Conservation (phyloP, 225 moss, liverwort and hornwort species). For the Sphagnum contortum region DNA sequence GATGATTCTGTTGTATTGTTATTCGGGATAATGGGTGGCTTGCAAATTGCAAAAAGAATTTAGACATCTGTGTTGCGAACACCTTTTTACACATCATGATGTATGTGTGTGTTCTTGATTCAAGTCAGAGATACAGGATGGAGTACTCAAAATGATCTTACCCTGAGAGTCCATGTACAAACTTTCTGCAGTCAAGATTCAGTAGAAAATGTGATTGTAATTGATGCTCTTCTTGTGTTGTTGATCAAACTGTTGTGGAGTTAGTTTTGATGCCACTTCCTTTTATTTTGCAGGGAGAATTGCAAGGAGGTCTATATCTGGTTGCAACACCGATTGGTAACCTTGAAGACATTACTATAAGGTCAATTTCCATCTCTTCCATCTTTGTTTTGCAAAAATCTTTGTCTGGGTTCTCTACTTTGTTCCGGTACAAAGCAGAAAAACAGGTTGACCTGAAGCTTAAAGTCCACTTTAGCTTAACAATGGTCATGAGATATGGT, state of each 20-base stretch:
- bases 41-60: too few relatives aligned
- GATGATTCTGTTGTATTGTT: background rate
- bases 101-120: too few relatives aligned
- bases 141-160: too few relatives aligned
- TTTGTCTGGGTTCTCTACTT: background rate
- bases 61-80: too few relatives aligned
- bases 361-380: conserved; percentile 31
- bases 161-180: background rate
- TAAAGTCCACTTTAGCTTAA: too few relatives aligned
- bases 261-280: background rate
- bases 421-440: background rate
- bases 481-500: too few relatives aligned
- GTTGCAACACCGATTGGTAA: conserved; percentile 99
- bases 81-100: too few relatives aligned
- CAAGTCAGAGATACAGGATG: too few relatives aligned
- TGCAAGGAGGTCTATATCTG: conserved; percentile 79
- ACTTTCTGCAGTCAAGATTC: background rate
- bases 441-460: background rate
- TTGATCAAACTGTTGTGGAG: too few relatives aligned
- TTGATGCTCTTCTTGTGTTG: too few relatives aligned
- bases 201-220: too few relatives aligned
- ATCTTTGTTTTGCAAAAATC: background rate
- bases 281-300: conserved; percentile 36
- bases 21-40: too few relatives aligned
- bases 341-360: conserved; percentile 84